Percentiles rank a stretch among this genome's conserved stretches.
These are phyloP conservation scores for Barnettozyma salicaria DNA, from an alignment of 805 yeast species.

Conservation along the genomic window DNA sequence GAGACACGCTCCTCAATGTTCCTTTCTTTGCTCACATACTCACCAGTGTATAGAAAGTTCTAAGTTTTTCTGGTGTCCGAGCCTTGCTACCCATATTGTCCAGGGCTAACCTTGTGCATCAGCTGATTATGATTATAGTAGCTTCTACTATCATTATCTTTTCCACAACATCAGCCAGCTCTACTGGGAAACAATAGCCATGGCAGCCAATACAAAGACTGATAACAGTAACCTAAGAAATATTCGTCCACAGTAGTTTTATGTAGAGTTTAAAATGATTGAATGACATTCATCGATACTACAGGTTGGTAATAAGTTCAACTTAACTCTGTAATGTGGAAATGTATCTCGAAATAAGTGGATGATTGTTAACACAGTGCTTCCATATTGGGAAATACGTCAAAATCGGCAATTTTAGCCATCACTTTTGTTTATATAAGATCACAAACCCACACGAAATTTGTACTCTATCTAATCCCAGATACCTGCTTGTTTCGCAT, in stretches of 20 bases:
- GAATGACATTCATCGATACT: too few relatives aligned
- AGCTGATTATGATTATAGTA: too few relatives aligned
- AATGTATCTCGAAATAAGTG: not conserved
- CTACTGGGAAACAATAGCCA: not conserved
- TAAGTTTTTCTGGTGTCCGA: too few relatives aligned
- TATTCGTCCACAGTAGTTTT: too few relatives aligned
- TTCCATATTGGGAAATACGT: conserved; percentile 1
- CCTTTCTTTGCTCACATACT: too few relatives aligned
- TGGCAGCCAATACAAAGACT: not conserved
- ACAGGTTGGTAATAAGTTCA: not conserved
- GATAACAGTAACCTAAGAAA: not conserved
- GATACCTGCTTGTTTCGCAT: not conserved
- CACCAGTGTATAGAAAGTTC: too few relatives aligned
- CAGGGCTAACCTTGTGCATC: too few relatives aligned
- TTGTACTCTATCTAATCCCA: not conserved
- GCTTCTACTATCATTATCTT: not conserved
- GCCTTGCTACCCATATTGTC: too few relatives aligned
- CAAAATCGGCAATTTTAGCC: conserved; percentile 1
- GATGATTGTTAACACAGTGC: too few relatives aligned
- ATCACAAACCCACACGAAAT: not conserved
- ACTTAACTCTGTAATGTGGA: not conserved
- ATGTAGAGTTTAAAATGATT: too few relatives aligned
- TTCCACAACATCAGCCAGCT: not conserved
- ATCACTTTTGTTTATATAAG: too few relatives aligned
- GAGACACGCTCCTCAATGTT: too few relatives aligned